A percentile compares a stretch with the other conserved stretches of the same genome.
These are phyloP conservation scores for Diaporthe sp. DNA, from an alignment of 2,329 filamentous ascomycete species.

Conservation along the genomic window DNA sequence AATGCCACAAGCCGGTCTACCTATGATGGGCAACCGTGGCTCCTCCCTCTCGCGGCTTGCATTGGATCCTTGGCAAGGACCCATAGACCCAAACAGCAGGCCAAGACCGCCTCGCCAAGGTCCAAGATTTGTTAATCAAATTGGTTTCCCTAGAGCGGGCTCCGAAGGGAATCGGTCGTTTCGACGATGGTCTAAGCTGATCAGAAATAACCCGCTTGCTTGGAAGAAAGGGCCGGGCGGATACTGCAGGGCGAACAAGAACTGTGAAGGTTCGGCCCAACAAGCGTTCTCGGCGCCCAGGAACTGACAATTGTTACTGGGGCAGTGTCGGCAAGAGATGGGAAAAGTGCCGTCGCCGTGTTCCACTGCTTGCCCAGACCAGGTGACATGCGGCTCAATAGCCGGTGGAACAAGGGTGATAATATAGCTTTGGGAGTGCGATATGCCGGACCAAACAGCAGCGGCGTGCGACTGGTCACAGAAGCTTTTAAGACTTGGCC, in stretches of 20 bases:
- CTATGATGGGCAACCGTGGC: no score
- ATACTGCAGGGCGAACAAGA: constrained; percentile 5
- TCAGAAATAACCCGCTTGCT: neutral
- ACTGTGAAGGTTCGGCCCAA: neutral
- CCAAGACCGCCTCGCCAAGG: constrained; percentile 2
- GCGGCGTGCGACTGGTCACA: constrained; percentile 22
- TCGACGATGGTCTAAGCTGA: constrained; percentile 8
- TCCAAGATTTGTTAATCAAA: constrained; percentile 16
- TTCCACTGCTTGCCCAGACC: neutral
- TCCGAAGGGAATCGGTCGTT: constrained; percentile 2
- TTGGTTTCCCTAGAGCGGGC: constrained; percentile 7
- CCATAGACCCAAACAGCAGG: neutral
- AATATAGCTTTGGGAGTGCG: neutral
- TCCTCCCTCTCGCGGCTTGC: neutral
- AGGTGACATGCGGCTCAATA: constrained; percentile 19
- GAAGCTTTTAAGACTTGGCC: neutral
- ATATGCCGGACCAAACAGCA: constrained; percentile 26
- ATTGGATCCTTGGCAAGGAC: neutral
- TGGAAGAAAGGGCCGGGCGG: neutral
- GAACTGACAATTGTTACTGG: neutral
- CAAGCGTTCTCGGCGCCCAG: constrained; percentile 12
- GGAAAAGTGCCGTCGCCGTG: neutral
- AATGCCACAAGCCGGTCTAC: neutral
- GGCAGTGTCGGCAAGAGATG: neutral
- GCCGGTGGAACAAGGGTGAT: neutral